Evolutionary conservation across 83 land plant genomes (phyloP).

Genomic region (Thuja plicata): DNA sequence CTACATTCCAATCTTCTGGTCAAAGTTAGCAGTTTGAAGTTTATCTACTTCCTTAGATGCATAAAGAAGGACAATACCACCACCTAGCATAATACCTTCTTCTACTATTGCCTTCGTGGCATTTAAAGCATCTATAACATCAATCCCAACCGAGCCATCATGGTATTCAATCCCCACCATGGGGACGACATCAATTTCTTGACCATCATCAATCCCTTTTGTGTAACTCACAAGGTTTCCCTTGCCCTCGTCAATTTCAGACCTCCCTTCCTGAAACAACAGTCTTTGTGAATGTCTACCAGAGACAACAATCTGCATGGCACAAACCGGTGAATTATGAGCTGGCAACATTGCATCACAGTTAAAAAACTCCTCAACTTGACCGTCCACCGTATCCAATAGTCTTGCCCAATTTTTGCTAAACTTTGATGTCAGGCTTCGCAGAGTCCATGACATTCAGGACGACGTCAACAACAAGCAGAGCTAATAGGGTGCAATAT

Average conservation of each 20-base stretch:
- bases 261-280: not conserved
- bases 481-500: conserved; percentile 88
- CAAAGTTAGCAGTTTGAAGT: conserved; percentile 70
- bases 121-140: conserved; percentile 98
- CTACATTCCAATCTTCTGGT: conserved; percentile 89
- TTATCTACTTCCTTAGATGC: conserved; percentile 83
- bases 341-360: too few species aligned
- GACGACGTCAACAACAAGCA: conserved; percentile 85
- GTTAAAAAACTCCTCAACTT: too few species aligned
- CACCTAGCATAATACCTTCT: conserved; percentile 98
- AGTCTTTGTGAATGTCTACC: too few species aligned
- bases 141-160: not conserved
- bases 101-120: conserved; percentile 98
- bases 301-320: too few species aligned
- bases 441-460: conserved; percentile 75
- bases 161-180: not conserved
- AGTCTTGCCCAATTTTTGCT: conserved; percentile 89
- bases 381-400: too few species aligned
- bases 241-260: not conserved
- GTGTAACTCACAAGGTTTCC: not conserved
- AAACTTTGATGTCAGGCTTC: conserved; percentile 69
- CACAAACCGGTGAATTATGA: too few species aligned
- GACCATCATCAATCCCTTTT: not conserved
- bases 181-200: not conserved
- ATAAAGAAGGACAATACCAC: conserved; percentile 94